Percentiles rank a stretch among this genome's conserved stretches.
Evolutionary conservation across 805 yeast species (phyloP).

Genomic region (Myxozyma neotropica): DNA sequence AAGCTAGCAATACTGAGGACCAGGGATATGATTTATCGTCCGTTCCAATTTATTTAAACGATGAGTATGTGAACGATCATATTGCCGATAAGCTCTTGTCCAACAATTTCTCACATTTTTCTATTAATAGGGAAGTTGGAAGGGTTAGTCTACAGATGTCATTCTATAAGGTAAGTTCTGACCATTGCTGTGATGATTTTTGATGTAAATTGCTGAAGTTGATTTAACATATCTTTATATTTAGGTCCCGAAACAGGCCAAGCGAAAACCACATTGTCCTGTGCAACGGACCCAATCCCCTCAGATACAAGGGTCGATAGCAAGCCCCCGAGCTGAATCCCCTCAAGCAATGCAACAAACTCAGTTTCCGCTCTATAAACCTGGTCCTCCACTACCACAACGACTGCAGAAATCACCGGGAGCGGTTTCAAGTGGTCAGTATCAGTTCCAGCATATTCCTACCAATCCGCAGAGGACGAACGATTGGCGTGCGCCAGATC

Average conservation of each 20-base stretch:
- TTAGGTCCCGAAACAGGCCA: too few relatives aligned
- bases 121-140: slow-evolving; percentile 1
- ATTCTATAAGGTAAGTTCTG: not conserved
- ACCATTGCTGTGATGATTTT: too few relatives aligned
- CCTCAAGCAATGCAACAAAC: not conserved
- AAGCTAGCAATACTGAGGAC: not conserved
- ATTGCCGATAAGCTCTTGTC: not conserved
- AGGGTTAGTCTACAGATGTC: slow-evolving; percentile 1
- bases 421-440: not conserved
- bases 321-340: too few relatives aligned
- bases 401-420: not conserved
- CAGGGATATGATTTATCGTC: slow-evolving; percentile 2
- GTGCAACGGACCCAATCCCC: too few relatives aligned
- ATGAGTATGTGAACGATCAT: not conserved
- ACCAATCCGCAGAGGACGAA: too few relatives aligned
- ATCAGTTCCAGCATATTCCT: too few relatives aligned
- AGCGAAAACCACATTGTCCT: too few relatives aligned
- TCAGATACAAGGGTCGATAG: too few relatives aligned
- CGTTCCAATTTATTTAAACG: not conserved
- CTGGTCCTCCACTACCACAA: not conserved
- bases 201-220: too few relatives aligned
- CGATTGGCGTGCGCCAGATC: too few relatives aligned
- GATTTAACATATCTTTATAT: too few relatives aligned
- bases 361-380: not conserved
- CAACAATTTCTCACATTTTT: not conserved